Evolutionary conservation across 495 filamentous ascomycete genomes (phyloP), one percentile per base, ranked within the genome.

Genomic region (Talaromyces wortmannii): DNA sequence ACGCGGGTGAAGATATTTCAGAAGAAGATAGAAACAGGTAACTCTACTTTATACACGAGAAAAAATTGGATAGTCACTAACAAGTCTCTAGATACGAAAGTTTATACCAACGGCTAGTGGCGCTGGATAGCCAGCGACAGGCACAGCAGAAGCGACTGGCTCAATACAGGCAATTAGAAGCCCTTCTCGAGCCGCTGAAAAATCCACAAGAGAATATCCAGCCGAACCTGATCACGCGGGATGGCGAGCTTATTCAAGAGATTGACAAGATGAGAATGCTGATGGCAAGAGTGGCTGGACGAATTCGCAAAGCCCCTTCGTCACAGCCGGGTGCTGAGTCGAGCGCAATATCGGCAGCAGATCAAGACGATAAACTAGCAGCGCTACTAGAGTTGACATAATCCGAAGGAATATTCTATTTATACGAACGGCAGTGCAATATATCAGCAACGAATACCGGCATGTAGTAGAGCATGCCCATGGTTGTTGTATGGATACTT

Each of bases 231-330:
- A 78, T 90, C 8, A 87, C 82, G 12, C 79, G 81, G 45, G 85
- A 90, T 66, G 86, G 85, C n/a, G 83, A 86, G 59, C 64, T 95
- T 18, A 81, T 83, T 57, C 72, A 76, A 43, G 90, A 95, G 67
- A 63, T 95, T 58, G 82, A 87, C 62, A 83, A 79, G 59, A 92
- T 90, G 84, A 79, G 85, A 40, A 80, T 90, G 65, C 71, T 95
- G 55, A 82, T 88, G 45, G 83, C 84, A 16, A 78, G 88, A 45
- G 85, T 92, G 29, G 80, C 82, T 3, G 87, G 77, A 3, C 74
- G 86, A 51, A 72, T 90, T 43, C 60, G 61, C 60, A 67, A 74
- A 48, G 66, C 67, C 48, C 66, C 63, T 62, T 66, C 47, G 51
- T 52, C 51, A 13, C 57, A 54, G 17, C 43, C 59, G 23, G 40